Evolutionary conservation across 352 stramenopile species (phyloP).

Genomic region (Vaucheria bursata): DNA sequence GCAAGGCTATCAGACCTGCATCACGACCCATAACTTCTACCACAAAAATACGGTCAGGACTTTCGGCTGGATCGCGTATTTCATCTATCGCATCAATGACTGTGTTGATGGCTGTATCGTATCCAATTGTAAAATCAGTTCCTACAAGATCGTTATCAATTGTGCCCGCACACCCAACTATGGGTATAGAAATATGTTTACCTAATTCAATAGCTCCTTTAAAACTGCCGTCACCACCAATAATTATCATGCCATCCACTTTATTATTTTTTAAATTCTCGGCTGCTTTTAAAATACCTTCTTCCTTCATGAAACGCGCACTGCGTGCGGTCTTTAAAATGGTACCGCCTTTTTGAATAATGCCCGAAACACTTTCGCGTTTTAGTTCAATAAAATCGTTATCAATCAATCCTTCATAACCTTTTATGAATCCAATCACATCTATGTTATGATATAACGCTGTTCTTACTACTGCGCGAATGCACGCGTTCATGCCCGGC

Average conservation of each 20-base stretch:
- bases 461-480: neutral
- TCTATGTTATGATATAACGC: neutral
- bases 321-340: neutral
- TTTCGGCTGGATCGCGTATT: neutral
- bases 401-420: neutral
- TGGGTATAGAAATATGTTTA: neutral
- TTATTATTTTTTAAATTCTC: too few relatives aligned
- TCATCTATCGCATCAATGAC: neutral
- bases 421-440: neutral
- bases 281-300: too few relatives aligned
- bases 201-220: neutral
- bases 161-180: neutral
- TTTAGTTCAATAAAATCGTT: neutral
- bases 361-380: neutral
- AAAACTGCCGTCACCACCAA: neutral
- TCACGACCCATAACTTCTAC: neutral
- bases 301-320: neutral
- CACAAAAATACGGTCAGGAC: neutral
- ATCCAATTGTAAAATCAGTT: neutral
- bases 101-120: neutral
- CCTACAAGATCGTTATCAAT: neutral
- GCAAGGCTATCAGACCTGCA: neutral
- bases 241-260: neutral
- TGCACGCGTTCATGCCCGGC: neutral
- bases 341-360: neutral